phyloP scores from a whole-genome alignment of 2,329 filamentous ascomycete species.

The Botryotinia narcissicola region DNA sequence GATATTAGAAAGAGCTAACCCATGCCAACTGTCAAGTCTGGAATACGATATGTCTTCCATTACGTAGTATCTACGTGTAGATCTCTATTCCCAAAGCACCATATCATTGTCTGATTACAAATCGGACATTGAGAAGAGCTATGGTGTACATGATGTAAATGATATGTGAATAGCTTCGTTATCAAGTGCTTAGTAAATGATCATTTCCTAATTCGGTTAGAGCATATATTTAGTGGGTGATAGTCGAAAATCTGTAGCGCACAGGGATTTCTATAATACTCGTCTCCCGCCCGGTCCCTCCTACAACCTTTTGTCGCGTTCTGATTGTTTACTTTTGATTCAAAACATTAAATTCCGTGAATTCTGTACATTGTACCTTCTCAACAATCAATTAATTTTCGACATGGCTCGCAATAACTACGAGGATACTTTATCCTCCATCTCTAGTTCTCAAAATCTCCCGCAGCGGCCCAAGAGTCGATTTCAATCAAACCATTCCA shows the following conservation, averaged over 20 bases:
- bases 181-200: background rate
- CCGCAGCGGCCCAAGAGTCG: constrained; percentile 12
- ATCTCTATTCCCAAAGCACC: background rate
- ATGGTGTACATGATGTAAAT: background rate
- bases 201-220: background rate
- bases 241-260: background rate
- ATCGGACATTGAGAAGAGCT: background rate
- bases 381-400: background rate
- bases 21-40: background rate
- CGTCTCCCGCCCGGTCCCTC: constrained; percentile 1
- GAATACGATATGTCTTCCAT: too few species aligned
- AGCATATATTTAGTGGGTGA: background rate
- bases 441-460: constrained; percentile 5
- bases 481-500: constrained; percentile 3
- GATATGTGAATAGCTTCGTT: background rate
- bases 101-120: background rate
- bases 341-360: background rate
- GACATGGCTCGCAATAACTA: constrained; percentile 5
- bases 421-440: constrained; percentile 14
- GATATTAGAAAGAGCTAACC: background rate
- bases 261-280: constrained; percentile 9
- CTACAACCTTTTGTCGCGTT: background rate
- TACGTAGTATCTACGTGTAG: background rate
- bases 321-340: constrained; percentile 8
- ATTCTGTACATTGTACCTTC: constrained; percentile 2